A percentile compares a stretch with the other conserved stretches of the same genome.
Evolutionary conservation across 306 rosid genomes (phyloP).

Genomic region (Rosa lucieae): DNA sequence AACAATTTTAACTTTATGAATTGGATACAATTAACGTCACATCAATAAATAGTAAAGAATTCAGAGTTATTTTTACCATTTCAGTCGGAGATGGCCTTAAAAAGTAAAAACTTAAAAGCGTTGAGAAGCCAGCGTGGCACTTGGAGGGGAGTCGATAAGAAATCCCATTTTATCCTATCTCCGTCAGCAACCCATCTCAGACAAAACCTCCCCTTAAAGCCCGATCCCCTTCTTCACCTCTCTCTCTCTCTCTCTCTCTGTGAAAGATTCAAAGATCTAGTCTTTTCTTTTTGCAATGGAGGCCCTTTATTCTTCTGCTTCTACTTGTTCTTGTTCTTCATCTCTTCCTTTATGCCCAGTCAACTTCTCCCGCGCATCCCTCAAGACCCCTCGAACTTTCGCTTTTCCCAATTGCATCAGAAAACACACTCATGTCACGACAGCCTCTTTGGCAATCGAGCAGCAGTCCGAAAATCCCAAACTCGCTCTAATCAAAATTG

Average conservation of each 20-base stretch:
- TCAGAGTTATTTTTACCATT: too few species aligned
- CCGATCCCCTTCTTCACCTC: not conserved
- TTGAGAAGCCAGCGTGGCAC: too few species aligned
- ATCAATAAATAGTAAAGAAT: too few species aligned
- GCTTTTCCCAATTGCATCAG: conserved; percentile 26
- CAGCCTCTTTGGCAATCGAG: conserved; percentile 72
- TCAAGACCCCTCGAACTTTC: conserved; percentile 30
- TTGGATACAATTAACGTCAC: too few species aligned
- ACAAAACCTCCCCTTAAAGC: not conserved
- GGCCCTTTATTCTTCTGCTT: conserved; percentile 5
- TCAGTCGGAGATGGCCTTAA: too few species aligned
- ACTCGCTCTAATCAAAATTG: conserved; percentile 68
- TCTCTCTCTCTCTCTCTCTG: too few species aligned
- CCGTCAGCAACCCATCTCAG: too few species aligned
- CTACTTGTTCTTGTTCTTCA: too few species aligned
- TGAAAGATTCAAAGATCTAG: not conserved
- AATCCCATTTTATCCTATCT: too few species aligned
- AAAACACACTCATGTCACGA: conserved; percentile 26
- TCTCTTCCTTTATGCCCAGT: conserved; percentile 11
- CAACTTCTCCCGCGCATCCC: conserved; percentile 35
- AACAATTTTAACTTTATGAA: too few species aligned
- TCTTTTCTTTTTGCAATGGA: conserved; percentile 30
- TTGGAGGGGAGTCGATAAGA: too few species aligned
- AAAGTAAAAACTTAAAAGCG: too few species aligned
- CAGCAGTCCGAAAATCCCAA: conserved; percentile 35